Conservation (phyloP, 176 grass and related monocot genomes). For the Carex myosuroides region DNA sequence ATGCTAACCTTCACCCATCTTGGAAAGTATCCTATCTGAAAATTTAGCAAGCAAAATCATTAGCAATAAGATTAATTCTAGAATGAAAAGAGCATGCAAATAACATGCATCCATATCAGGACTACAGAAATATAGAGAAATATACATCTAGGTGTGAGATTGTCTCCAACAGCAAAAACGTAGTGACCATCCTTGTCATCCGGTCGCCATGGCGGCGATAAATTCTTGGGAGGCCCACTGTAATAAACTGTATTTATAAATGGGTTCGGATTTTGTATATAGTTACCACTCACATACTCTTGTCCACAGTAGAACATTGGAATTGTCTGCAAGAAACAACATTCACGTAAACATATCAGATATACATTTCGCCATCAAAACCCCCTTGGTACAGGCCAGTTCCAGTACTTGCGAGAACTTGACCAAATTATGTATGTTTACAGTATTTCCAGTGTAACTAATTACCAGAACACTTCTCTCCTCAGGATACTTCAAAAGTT, state of each 20-base stretch:
- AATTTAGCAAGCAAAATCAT: constrained; percentile 19
- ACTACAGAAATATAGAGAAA: constrained; percentile 10
- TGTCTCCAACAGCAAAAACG: constrained; percentile 65
- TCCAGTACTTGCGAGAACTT: not conserved
- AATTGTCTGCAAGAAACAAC: constrained; percentile 46
- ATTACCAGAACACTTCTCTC: not conserved
- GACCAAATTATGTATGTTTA: not conserved
- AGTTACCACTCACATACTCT: constrained; percentile 53
- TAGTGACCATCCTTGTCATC: constrained; percentile 96
- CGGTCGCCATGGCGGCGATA: constrained; percentile 67
- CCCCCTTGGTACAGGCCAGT: not conserved
- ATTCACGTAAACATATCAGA: not conserved
- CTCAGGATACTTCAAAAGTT: not conserved
- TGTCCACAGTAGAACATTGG: constrained; percentile 77
- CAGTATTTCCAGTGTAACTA: not conserved
- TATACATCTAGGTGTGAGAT: constrained; percentile 91
- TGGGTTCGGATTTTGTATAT: constrained; percentile 27
- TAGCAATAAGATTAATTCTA: constrained; percentile 3
- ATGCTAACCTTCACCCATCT: constrained; percentile 97
- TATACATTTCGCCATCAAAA: not conserved
- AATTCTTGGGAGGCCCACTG: constrained; percentile 34
- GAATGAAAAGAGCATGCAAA: not conserved
- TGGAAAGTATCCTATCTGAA: constrained; percentile 97
- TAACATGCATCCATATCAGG: not conserved
- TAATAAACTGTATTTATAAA: constrained; percentile 59